phyloP scores from a whole-genome alignment of 2,329 filamentous ascomycete genomes.

The Fusarium pseudonygamai region DNA sequence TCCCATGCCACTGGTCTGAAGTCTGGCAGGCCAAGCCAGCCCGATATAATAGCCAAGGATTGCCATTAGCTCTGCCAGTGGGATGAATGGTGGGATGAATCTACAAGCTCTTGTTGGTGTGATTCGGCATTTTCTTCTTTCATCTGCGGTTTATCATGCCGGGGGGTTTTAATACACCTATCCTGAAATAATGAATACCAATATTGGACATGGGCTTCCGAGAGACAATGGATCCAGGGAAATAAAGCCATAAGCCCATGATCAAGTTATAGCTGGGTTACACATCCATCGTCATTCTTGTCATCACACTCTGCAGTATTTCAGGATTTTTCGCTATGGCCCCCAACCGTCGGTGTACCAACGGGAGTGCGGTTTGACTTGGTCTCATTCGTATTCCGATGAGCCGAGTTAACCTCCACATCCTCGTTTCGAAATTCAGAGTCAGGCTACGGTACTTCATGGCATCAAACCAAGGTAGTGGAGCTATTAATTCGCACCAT shows the following conservation, averaged over 20 bases:
- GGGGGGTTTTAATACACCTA: background rate
- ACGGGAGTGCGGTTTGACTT: background rate
- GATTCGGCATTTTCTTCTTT: background rate
- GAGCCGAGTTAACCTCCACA: background rate
- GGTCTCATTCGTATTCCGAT: slow-evolving; percentile 7
- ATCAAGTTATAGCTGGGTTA: background rate
- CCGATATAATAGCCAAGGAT: background rate
- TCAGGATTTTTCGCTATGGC: slow-evolving; percentile 10
- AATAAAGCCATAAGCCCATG: background rate
- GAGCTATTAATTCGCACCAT: slow-evolving; percentile 3
- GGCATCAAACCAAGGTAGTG: slow-evolving; percentile 12
- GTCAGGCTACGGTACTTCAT: slow-evolving; percentile 6
- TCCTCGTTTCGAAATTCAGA: slow-evolving; percentile 18
- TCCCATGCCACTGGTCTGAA: background rate
- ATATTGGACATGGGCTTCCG: background rate
- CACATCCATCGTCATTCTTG: slow-evolving; percentile 19
- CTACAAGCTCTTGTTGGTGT: background rate
- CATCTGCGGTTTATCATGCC: background rate
- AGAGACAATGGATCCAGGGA: background rate
- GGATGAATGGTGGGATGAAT: slow-evolving; percentile 26
- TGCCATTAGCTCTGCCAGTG: slow-evolving; percentile 8
- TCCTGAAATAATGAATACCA: background rate
- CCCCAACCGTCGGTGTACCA: slow-evolving; percentile 10
- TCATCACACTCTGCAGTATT: slow-evolving; percentile 15
- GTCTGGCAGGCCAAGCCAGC: background rate